Evolutionary conservation across 2,329 filamentous ascomycete genomes (phyloP).

Genomic region (Diaporthe citri): DNA sequence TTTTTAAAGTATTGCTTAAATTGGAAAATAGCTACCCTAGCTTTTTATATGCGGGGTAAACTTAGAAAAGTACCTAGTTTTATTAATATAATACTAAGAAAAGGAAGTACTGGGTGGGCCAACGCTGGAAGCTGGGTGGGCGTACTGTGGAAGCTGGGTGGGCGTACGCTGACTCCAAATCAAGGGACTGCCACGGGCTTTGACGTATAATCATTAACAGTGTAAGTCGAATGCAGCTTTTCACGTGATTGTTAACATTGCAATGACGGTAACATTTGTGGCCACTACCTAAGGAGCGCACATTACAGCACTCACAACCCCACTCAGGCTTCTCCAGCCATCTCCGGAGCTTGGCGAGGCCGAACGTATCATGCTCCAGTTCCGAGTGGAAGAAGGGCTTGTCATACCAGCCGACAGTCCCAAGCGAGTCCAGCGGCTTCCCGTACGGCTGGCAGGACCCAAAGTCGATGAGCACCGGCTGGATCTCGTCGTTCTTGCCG

Average conservation of each 20-base stretch:
- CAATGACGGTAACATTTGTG: not conserved
- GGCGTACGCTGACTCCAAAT: too few species aligned
- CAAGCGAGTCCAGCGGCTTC: not conserved
- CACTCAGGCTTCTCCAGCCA: not conserved
- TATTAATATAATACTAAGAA: too few species aligned
- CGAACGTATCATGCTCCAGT: not conserved
- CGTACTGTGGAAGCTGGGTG: too few species aligned
- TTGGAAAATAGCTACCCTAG: too few species aligned
- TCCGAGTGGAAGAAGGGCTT: not conserved
- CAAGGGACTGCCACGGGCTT: not conserved
- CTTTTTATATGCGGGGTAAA: too few species aligned
- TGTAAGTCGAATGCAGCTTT: not conserved
- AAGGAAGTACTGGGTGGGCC: too few species aligned
- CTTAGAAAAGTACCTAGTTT: too few species aligned
- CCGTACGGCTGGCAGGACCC: slow-evolving; percentile 9
- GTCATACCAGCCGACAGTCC: slow-evolving; percentile 26
- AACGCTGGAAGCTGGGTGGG: too few species aligned
- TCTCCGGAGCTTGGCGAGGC: not conserved
- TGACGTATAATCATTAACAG: not conserved
- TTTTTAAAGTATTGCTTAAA: too few species aligned
- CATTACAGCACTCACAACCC: not conserved
- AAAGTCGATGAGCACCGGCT: slow-evolving; percentile 25
- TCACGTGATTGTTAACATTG: not conserved
- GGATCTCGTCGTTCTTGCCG: not conserved
- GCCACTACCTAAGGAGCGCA: not conserved